Evolutionary conservation across 441 rosid genomes (phyloP), one percentile per base, ranked within the genome.

Genomic region (Gossypium lobatum): DNA sequence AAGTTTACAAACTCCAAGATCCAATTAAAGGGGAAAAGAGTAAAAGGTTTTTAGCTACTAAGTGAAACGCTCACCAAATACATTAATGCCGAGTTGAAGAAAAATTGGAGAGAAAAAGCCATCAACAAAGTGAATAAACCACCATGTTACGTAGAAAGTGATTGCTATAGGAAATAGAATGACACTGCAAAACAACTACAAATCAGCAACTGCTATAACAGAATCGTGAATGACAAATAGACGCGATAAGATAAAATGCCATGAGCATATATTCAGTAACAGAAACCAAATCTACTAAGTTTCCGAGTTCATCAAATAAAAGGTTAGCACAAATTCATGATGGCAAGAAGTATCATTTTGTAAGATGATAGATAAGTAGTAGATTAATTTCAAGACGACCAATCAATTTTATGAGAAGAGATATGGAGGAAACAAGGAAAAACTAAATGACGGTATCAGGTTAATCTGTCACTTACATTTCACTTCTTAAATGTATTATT

Each of bases 91-190:
- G 58, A 95, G 96, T 64, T 91, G 96, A 52, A 87, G 84, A 83
- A 91, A 93, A 42, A 95, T 93, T 3, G 98, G 99, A 63, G 98
- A 95, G 90, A 95, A 95, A 75, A 95, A 95, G 10, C 99, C 89
- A 83, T 95, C 98, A 26, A 95, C 97, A 66, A 95, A 91, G 88
- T 93, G 98, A 87, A 95, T 88, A 77, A 95, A 95, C 99, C 99
- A 95, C 99, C 99, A 95, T 3, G 99, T 95, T 65, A 91, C 76
- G 71, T 93, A 95, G 88, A 95, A 95, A 70, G 97, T 95, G 78
- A 91, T 84, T 2, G 97, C 96, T 76, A 95, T 90, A 13, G 98
- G 99, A 70, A 95, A 88, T 66, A 95, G 81, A 83, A 95, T 95
- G 73, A 93, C 99, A 79, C 99, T 95, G 92, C 88, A 87, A 72